These are phyloP conservation scores for Gracilaria vermiculophylla DNA, from an alignment of 23 red algal species.

Conservation along the genomic window DNA sequence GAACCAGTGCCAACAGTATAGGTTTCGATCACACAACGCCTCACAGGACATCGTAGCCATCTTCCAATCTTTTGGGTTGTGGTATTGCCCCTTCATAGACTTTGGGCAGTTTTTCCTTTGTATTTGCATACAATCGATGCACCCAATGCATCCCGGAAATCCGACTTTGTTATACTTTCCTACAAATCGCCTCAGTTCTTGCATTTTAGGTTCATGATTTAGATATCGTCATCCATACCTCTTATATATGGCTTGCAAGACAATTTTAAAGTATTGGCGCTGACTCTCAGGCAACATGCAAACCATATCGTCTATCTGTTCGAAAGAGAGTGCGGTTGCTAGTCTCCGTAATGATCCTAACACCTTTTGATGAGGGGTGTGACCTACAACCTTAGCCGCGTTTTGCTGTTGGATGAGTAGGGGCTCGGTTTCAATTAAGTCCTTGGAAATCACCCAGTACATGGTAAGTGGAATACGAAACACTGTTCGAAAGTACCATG, in stretches of 20 bases:
- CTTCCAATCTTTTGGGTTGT: too few species aligned
- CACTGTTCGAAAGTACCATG: neutral
- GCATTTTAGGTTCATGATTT: neutral
- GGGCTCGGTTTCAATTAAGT: neutral
- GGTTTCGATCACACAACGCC: too few species aligned
- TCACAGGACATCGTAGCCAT: too few species aligned
- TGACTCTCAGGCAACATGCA: neutral
- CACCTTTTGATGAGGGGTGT: neutral
- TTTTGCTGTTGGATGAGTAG: neutral
- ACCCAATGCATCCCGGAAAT: neutral
- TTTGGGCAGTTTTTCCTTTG: too few species aligned
- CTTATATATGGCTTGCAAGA: neutral
- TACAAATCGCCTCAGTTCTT: neutral
- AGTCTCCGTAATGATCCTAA: neutral
- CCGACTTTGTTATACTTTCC: neutral
- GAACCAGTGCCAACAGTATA: constrained; percentile 73
- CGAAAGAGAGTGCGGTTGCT: neutral
- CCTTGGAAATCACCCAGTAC: neutral
- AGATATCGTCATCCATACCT: neutral
- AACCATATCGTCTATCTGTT: neutral
- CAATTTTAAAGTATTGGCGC: neutral
- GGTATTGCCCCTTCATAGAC: too few species aligned
- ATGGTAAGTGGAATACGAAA: neutral
- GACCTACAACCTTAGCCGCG: neutral
- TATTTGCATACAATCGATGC: too few species aligned